Base-by-base conservation (phyloP, 176 grass and related monocot species). In the Cymbopogon citratus region DNA sequence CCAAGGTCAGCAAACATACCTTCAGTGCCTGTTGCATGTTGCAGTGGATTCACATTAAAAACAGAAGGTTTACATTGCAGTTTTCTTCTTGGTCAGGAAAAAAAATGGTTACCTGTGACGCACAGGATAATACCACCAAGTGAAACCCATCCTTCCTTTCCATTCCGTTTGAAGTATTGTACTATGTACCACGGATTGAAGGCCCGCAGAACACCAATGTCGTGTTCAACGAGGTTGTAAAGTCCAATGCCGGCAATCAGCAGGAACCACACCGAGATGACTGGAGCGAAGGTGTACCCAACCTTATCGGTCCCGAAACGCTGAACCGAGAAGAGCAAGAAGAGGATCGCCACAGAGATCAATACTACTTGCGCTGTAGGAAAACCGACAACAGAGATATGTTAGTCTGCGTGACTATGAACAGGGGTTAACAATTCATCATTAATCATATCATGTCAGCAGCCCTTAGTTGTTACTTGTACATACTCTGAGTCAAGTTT, bases 261-360 rank as follows among this genome's bases (percentile, higher is more conserved):
- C 12, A 97, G 0, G 81, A 87, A 94, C 94, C 94, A 97, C 52
- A 90, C 44, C 6, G 85, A 82, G 75, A 97, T 94, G 67, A 87
- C 59, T 2, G 92, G 94, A 12, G 94, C 94, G 49, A 97, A 97
- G 26, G 85, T 81, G 85, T 97, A 94, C 4, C 94, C 94, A 7
- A 97, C 94, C 79, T 97, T 94, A 68, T 97, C 87, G 0, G 94
- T 94, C 12, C 94, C 94, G 6, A 92, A 94, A 15, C 90, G 78
- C 70, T 94, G 94, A 19, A 91, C 88, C 0, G 89, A 83, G 81
- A 97, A 94, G 13, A 97, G 89, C 71, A 90, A 9, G 54, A 97
- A 80, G 63, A 97, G 75, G 24, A 97, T 92, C 3, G 79, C 80
- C 21, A 94, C 86, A 0, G 91, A 94, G 81, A 94, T 89, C 80